Base-by-base conservation (phyloP, 176 grass and related monocot species). In the Pontederia crassipes region DNA sequence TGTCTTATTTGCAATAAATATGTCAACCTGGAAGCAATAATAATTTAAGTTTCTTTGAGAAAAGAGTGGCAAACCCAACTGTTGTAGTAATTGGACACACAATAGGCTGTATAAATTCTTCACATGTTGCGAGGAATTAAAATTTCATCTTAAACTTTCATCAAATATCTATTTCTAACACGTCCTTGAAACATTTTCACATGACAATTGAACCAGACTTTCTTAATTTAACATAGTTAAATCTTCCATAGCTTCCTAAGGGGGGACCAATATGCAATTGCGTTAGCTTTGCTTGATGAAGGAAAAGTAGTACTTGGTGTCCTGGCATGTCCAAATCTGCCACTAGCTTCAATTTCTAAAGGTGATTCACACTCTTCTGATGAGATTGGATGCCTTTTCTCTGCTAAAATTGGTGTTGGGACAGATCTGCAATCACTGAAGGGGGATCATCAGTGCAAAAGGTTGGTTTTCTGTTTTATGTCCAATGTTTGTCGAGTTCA, bases 261-360 rank as follows among this genome's bases (percentile, higher is more conserved):
- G 70, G 87, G 92, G 55, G 87, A 80, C 64, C 92, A 97, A 71
- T 97, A 97, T 88, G 92, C 92, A 76, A 91, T 97, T 83, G 92
- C 92, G 12, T 49, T 97, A 49, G 92, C 80, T 65, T 74, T 97
- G 57, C 78, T 97, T 88, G 92, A 97, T 76, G 78, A 91, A 82
- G 92, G 92, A 53, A 91, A 82, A 85, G 87, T 97, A 46, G 87
- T 91, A 58, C 58, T 97, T 62, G 92, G 92, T 67, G 92, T 97
- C 52, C 72, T 97, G 71, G 92, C 78, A 71, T 97, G 92, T 66
- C 92, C 92, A 78, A 97, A 97, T 82, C 87, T 97, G 77, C 83
- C 87, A 60, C 67, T 88, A 61, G 75, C 73, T 71, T 88, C 87
- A 20, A 78, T 97, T 82, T 62, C 45, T 29, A 77, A 80, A 71